These are phyloP conservation scores for Neopestalotiopsis rosae DNA, from an alignment of 2,329 filamentous ascomycete genomes.

Conservation along the genomic window DNA sequence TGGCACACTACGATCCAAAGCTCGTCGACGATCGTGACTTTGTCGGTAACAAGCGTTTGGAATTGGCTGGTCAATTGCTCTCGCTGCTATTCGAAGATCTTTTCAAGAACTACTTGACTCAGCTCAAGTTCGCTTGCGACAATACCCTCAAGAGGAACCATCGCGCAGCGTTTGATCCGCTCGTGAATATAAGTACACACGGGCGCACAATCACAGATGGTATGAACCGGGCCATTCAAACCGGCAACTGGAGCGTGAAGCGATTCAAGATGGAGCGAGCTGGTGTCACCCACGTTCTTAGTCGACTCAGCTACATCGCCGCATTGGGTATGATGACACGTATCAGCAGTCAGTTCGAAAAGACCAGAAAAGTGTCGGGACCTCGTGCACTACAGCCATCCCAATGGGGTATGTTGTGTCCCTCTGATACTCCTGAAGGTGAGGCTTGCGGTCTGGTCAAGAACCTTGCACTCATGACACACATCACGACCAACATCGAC, in stretches of 20 bases:
- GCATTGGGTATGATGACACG: slow-evolving; percentile 99
- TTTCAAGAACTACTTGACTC: slow-evolving; percentile 92
- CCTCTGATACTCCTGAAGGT: slow-evolving; percentile 96
- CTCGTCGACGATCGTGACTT: slow-evolving; percentile 97
- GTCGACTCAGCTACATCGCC: slow-evolving; percentile 93
- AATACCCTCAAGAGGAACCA: slow-evolving; percentile 95
- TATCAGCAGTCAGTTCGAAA: slow-evolving; percentile 98
- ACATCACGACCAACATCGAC: slow-evolving; percentile 96
- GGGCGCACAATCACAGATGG: slow-evolving; percentile 88
- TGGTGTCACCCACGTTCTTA: slow-evolving; percentile 94
- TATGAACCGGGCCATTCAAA: slow-evolving; percentile 95
- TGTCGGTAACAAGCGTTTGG: slow-evolving; percentile 94
- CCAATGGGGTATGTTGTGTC: slow-evolving; percentile 97
- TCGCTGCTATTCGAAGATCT: slow-evolving; percentile 95
- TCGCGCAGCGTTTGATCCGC: slow-evolving; percentile 86
- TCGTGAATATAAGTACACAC: slow-evolving; percentile 81
- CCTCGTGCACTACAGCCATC: slow-evolving; percentile 95
- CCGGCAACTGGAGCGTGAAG: slow-evolving; percentile 97
- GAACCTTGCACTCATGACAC: slow-evolving; percentile 97
- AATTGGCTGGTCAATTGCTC: slow-evolving; percentile 91
- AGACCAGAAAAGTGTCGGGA: slow-evolving; percentile 95
- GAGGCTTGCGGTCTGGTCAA: slow-evolving; percentile 98
- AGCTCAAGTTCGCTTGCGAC: slow-evolving; percentile 92
- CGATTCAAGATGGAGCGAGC: slow-evolving; percentile 99
- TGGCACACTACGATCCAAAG: slow-evolving; percentile 88